These are phyloP conservation scores for Torulaspora quercuum DNA, from an alignment of 805 yeast species.

Conservation along the genomic window DNA sequence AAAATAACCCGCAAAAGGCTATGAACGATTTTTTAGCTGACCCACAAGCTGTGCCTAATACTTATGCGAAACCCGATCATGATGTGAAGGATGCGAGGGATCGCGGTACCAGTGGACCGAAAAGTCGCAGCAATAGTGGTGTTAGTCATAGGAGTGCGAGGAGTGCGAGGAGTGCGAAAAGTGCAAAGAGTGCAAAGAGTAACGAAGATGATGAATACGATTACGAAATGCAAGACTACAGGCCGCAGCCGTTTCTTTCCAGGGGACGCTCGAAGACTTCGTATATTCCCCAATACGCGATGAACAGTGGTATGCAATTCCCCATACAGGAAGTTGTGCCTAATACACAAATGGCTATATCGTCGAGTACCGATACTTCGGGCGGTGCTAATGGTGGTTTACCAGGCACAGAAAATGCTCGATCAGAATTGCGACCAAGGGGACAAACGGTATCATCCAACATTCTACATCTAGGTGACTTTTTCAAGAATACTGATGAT, in stretches of 20 bases:
- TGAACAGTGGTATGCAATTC: slow-evolving; percentile 17
- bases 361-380: slow-evolving; percentile 17
- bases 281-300: slow-evolving; percentile 31
- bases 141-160: slow-evolving; percentile 2
- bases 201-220: slow-evolving; percentile 19
- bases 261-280: slow-evolving; percentile 16
- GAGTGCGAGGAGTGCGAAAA: not conserved
- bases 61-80: slow-evolving; percentile 3
- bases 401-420: slow-evolving; percentile 12
- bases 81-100: not conserved
- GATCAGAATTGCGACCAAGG: slow-evolving; percentile 18
- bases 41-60: slow-evolving; percentile 8
- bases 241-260: slow-evolving; percentile 12
- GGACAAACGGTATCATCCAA: slow-evolving; percentile 25
- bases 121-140: slow-evolving; percentile 4
- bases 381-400: slow-evolving; percentile 11
- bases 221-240: slow-evolving; percentile 23
- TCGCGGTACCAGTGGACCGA: not conserved
- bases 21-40: slow-evolving; percentile 14
- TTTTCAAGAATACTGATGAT: slow-evolving; percentile 16
- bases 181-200: slow-evolving; percentile 1
- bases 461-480: slow-evolving; percentile 20
- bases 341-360: slow-evolving; percentile 28
- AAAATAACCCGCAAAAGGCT: slow-evolving; percentile 13
- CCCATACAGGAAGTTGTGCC: slow-evolving; percentile 36